Base-by-base conservation (phyloP, 73 alveolate genomes). In the Paramecium primaurelia region DNA sequence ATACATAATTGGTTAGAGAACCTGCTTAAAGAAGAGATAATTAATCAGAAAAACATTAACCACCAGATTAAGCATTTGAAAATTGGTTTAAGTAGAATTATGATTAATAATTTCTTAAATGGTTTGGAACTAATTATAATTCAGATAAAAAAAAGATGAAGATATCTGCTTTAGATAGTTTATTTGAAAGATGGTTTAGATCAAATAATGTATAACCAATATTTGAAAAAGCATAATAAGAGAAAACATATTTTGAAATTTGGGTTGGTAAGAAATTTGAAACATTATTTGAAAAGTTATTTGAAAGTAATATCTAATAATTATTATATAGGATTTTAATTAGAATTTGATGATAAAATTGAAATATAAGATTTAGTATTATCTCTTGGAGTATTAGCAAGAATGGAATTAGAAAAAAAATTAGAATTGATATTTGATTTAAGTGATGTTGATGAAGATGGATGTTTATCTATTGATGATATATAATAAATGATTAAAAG, bases 391-490 rank as follows among this genome's bases (percentile, higher is more conserved):
- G 88, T 89, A 25, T 68, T 89, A 9, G 94, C 94, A 18, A 71
- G 90, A 40, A 71, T 89, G 92, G 88, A 83, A 37, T 77, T 71
- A 42, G 94, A 89, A 18, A 25, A 40, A 11, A 71, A 89, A 71
- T 83, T 89, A 9, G 88, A 69, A 20, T 71, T 89, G 14, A 89
- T 89, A 40, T 89, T 89, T 54, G 49, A 77, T 28, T 44, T 89
- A 71, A 89, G 89, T 71, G 94, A 89, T 89, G 94, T 89, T 40
- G 94, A 89, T 71, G 94, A 89, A 89, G 94, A 89, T 89, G 94
- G 88, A 14, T 89, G 94, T 69, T 49, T 89, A n/a, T 89, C 94
- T 16, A 89, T 83, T 16, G 90, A 89, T 47, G 94, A 89, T 89
- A 89, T 89, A 9, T 36, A 49, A 38, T 40, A 89, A 30, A 89